Conservation (phyloP, 768 basidiomycete species). For the Holtermanniella nyarrowii region DNA sequence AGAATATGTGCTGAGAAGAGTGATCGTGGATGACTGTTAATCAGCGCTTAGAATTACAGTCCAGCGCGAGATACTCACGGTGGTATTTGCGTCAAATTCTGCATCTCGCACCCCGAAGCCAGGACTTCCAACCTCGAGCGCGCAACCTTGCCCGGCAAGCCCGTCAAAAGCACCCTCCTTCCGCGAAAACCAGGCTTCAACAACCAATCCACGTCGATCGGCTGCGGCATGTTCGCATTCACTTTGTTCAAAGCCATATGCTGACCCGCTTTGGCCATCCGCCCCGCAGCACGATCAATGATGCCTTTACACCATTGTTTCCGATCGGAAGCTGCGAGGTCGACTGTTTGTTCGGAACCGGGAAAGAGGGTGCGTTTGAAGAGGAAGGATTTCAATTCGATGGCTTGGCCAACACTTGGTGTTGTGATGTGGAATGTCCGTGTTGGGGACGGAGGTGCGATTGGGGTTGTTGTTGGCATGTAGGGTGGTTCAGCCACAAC, state of each 20-base stretch:
- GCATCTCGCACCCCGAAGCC: not conserved
- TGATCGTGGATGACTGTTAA: not conserved
- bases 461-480: not conserved
- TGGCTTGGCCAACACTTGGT: not conserved
- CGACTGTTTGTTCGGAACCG: not conserved
- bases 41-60: not conserved
- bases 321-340: too few relatives aligned
- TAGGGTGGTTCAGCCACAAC: not conserved
- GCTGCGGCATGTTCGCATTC: too few relatives aligned
- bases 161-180: not conserved
- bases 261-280: not conserved
- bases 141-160: not conserved
- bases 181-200: not conserved
- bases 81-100: not conserved
- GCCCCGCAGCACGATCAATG: not conserved
- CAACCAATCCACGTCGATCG: not conserved
- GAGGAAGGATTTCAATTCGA: not conserved
- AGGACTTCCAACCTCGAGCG: not conserved
- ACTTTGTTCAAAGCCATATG: too few relatives aligned
- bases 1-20: not conserved
- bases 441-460: not conserved
- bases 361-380: not conserved
- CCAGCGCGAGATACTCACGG: not conserved
- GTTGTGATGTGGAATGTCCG: not conserved
- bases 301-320: not conserved